Base-by-base conservation (phyloP, 2,329 filamentous ascomycete genomes). In the Colletotrichum sp. region DNA sequence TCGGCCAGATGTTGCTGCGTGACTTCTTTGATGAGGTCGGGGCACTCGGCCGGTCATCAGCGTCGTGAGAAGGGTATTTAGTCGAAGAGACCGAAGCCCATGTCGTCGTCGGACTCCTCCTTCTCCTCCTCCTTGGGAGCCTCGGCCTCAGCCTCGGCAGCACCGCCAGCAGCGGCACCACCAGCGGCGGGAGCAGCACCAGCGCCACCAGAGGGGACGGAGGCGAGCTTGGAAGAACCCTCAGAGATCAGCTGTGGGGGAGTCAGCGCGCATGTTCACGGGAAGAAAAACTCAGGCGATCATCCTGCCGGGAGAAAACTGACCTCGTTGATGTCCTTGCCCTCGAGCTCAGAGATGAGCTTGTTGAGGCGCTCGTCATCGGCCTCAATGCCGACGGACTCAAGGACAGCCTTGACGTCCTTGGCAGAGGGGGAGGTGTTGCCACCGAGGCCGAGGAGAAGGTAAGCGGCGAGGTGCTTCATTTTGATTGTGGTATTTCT, bases 391-490 rank as follows among this genome's bases (percentile, higher is more conserved):
- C 97, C 97, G 85, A 99, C 97, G 82, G 96, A 95, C 84, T 93
- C 92, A 86, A 99, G 95, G 84, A 99, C 96, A 79, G 85, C 86
- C 91, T 95, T 97, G 92, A 99, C 90, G 86, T 99, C 96, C 81
- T 88, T 87, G 83, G 94, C 95, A 80, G 94, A 96, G 83, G 97
- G 97, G 80, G 93, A 93, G 90, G 92, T 87, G 93, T 98, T 99
- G 90, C 97, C 97, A 87, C 92, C 96, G 83, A 99, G 94, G 90
- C 90, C 90, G 88, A 99, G 95, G 86, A 99, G 96, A 86, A 99
- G 96, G 93, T 98, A 99, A 87, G 97, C 96, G 87, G 97, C 97
- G 91, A 99, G 94, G 91, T 99, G 94, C 96, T 99, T 99, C 97
- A 99, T 99, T 95, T 93, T 98, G 87, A 83, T 82, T 80, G 83